Conservation (phyloP, 2,329 filamentous ascomycete genomes). For the Diaporthe amygdali region DNA sequence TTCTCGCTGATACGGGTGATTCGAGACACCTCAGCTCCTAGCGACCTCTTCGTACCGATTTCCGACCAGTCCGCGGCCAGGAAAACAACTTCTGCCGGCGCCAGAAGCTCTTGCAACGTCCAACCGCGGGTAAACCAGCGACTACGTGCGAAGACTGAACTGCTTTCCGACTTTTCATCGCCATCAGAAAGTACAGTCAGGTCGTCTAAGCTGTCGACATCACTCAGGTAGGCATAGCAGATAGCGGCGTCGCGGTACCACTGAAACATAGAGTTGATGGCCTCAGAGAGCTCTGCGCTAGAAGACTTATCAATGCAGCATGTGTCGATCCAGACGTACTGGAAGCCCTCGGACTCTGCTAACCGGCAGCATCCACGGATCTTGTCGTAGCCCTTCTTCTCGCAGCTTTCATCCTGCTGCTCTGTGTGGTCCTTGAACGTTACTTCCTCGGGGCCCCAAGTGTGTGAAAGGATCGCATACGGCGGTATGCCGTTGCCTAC, state of each 20-base stretch:
- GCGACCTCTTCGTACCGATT: constrained; percentile 28
- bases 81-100: constrained; percentile 28
- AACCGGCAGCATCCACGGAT: constrained; percentile 30
- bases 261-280: too few relatives aligned
- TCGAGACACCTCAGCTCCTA: constrained; percentile 34
- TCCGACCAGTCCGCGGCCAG: constrained; percentile 28
- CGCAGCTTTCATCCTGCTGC: background rate
- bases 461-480: constrained; percentile 40
- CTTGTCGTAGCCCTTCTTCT: constrained; percentile 31
- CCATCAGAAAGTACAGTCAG: background rate
- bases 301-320: constrained; percentile 44
- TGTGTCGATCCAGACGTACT: constrained; percentile 43
- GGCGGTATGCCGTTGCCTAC: constrained; percentile 25
- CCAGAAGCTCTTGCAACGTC: constrained; percentile 30
- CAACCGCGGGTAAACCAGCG: background rate
- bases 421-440: constrained; percentile 31
- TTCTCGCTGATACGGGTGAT: constrained; percentile 36
- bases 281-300: constrained; percentile 40
- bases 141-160: background rate
- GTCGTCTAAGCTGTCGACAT: constrained; percentile 27
- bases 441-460: constrained; percentile 37
- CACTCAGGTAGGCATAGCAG: constrained; percentile 40
- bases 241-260: constrained; percentile 40
- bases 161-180: background rate
- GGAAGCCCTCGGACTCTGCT: constrained; percentile 32